Base-by-base conservation (phyloP, 2,329 filamentous ascomycete species). In the Sporothrix pallida region DNA sequence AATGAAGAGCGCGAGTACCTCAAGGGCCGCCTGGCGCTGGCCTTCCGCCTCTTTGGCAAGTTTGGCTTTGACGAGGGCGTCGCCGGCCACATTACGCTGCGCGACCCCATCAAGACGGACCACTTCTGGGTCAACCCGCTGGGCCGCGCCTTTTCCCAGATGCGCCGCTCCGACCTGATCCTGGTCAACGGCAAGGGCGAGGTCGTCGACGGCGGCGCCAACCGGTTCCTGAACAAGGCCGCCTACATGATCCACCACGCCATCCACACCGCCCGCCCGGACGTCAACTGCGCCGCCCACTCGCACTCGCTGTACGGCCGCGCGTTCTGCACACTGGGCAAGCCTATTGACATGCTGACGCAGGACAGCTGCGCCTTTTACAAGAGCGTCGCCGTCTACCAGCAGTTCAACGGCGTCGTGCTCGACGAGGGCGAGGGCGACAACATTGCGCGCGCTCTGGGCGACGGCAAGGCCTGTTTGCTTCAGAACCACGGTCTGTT, bases 51-150 rank as follows among this genome's bases (percentile, higher is more conserved):
- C 73, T 89, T 88, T 74, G 86, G 84, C 13, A 86, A 88, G 77
- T 81, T 84, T 58, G 86, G 86, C 12, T 88, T 84, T 75, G 87
- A 88, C 74, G 88, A 90, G 81, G 88, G 88, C 7, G 87, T 91
- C 42, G 89, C 89, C 9, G 89, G 89, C 1, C 89, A 91, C 77
- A 90, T 91, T 76, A 90, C 88, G 1, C 78, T 90, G 20, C 84
- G 88, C 37, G 81, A 91, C 74, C 88, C 89, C 0, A 84, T 91
- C 7, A 85, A 89, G 52, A 86, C 87, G 0, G 80, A 82, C 9
- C 87, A 85, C 0, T 91, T 91, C 81, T 91, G 89, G 89, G 88
- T 91, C 7, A 91, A 91, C 76, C 89, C 89, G 0, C 89, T 91
- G 72, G 74, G 72, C 44, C 67, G 52, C 3, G 70, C 73, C 13